Evolutionary conservation across 352 stramenopile species (phyloP).

Genomic region (Aphanomyces euteiches): DNA sequence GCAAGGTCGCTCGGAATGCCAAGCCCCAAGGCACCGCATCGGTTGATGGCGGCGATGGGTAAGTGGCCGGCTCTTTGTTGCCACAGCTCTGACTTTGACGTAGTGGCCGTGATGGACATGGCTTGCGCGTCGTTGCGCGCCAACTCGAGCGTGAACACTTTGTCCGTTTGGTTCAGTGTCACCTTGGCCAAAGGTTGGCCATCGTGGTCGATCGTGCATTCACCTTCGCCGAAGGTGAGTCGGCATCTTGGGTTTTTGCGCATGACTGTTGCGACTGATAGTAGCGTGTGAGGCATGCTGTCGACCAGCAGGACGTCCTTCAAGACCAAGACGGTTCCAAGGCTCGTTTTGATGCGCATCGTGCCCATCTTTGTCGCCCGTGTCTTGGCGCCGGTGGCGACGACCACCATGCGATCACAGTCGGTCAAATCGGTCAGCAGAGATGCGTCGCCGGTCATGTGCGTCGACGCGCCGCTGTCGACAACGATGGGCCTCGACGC

Average conservation of each 20-base stretch:
- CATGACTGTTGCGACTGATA: slow-evolving; percentile 16
- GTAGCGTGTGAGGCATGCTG: slow-evolving; percentile 1
- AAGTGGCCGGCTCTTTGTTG: slow-evolving; percentile 9
- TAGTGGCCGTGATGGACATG: not conserved
- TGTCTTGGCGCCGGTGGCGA: slow-evolving; percentile 14
- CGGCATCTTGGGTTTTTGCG: not conserved
- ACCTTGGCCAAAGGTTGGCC: not conserved
- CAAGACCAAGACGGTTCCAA: not conserved
- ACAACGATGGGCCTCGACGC: not conserved
- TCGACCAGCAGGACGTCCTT: not conserved
- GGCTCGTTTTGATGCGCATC: slow-evolving; percentile 4
- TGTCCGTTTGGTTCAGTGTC: not conserved
- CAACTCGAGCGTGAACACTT: not conserved
- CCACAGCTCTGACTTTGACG: slow-evolving; percentile 3
- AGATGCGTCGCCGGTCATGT: slow-evolving; percentile 3
- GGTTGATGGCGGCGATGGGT: slow-evolving; percentile 7
- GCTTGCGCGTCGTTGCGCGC: not conserved
- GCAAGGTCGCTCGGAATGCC: slow-evolving; percentile 4
- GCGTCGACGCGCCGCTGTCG: slow-evolving; percentile 19
- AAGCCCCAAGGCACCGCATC: not conserved
- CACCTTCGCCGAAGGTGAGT: slow-evolving; percentile 14
- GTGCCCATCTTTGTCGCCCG: slow-evolving; percentile 19
- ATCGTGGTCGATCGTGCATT: slow-evolving; percentile 30
- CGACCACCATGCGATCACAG: slow-evolving; percentile 13
- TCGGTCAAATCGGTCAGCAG: not conserved